Evolutionary conservation across 2,329 filamentous ascomycete genomes (phyloP), one percentile per base, ranked within the genome.

Genomic region (Ampelomyces quisqualis): DNA sequence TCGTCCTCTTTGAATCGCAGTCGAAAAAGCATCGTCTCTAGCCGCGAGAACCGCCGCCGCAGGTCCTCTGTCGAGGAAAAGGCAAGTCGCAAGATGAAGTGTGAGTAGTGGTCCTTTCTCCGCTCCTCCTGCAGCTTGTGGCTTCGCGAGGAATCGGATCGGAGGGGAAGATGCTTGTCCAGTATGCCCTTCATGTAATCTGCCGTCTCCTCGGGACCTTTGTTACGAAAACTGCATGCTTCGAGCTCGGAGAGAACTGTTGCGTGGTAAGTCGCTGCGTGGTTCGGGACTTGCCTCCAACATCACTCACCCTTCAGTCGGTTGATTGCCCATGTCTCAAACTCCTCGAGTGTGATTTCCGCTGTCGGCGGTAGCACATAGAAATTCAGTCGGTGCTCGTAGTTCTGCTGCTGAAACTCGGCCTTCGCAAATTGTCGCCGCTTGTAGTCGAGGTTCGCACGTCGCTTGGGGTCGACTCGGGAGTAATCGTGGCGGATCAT

Each of bases 291-390:
- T 15, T 2, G n/a, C 24, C 18, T n/a, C 7, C 13, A 14, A 2
- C 2, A 20, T 5, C 10, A 27, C 36, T 21, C 9, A 55, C 89
- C 80, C 72, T 89, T 85, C 53, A 98, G 70, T 42, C 93, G 79
- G 60, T 95, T 88, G 61, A 98, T 97, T 8, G 90, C 93, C 93
- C 93, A 98, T 78, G 95, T 90, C 67, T 98, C 93, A 61, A 98
- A 98, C 65, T 98, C 85, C 65, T 98, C 93, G 28, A 98, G 82
- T 0, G 89, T 95, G 57, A 98, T 93, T 64, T 98, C 93, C 33
- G 87, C 86, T 0, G 90, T 96, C 0, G 93, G 93, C 31, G 93
- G 88, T 18, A 85, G 78, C 29, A 82, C 74, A 73, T 98, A 98
- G 70, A 96, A 91, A 75, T 94, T 98, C 61, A 98, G 80, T 41